Base-by-base conservation (phyloP, 345 rosid genomes). In the Hevea brasiliensis region DNA sequence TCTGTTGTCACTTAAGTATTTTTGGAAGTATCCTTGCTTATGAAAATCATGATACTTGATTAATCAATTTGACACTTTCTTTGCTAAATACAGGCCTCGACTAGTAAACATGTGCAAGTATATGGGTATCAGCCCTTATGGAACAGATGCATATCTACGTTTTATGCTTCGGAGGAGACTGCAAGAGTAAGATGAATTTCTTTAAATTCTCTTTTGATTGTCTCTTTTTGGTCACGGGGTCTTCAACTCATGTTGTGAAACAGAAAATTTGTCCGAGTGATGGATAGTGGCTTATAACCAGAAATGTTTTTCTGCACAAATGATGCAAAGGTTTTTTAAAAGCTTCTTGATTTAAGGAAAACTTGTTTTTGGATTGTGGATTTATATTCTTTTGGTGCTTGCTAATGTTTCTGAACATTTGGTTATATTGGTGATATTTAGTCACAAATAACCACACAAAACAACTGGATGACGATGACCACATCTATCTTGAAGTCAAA, bases 71-170 rank as follows among this genome's bases (percentile, higher is more conserved):
- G 14, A 12, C 20, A 11, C 18, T 67, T 66, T 54, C 71, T 50
- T 83, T 81, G 83, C 37, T 70, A 68, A 68, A 18, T 82, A 72
- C 88, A 94, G 98, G 89, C 87, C 98, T 72, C 93, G 97, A 48
- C 76, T 94, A 63, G 97, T 94, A 79, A 94, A 87, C 81, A 94
- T 94, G 98, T 94, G 97, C 89, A 92, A 92, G 74, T 94, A 94
- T 83, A 94, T 94, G 98, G 98, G 98, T 80, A 87, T 92, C 77
- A 90, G 89, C 70, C 98, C 98, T 57, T 92, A 77, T 53, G 98
- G 98, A 74, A 94, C 98, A 60, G 98, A 92, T 83, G 96, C 97
- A 66, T 90, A 94, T 80, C 80, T 94, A 61, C 98, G 98, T 12
- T 92, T 78, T 80, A 92, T 90, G 98, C 98, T 94, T 75, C 90